phyloP scores from a whole-genome alignment of 345 rosid genomes.

The Eucalyptus marginata region DNA sequence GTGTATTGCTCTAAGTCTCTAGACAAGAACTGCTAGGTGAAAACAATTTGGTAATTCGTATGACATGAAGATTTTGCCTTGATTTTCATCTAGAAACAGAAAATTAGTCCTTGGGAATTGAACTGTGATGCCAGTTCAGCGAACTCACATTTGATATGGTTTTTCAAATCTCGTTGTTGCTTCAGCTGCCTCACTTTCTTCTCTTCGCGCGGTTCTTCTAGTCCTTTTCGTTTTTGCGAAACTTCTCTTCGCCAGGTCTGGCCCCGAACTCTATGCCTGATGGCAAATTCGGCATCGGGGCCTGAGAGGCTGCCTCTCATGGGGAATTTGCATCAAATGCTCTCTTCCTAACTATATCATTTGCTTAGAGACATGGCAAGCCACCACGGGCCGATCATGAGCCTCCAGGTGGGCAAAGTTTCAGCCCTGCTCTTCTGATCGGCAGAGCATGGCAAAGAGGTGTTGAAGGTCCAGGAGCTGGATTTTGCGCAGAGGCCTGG shows the following conservation, averaged over 20 bases:
- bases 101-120: too few species aligned
- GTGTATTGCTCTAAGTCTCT: too few species aligned
- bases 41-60: too few species aligned
- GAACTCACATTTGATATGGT: too few species aligned
- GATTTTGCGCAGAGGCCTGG: slow-evolving; percentile 9
- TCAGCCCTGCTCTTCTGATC: slow-evolving; percentile 3
- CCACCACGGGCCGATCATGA: slow-evolving; percentile 6
- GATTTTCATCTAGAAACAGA: too few species aligned
- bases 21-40: too few species aligned
- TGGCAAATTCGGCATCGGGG: not conserved
- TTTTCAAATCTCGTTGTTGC: not conserved
- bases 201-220: too few species aligned
- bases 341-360: slow-evolving; percentile 1
- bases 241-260: too few species aligned
- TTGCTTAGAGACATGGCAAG: not conserved
- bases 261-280: not conserved
- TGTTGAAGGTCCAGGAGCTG: slow-evolving; percentile 5
- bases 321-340: slow-evolving; percentile 11
- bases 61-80: too few species aligned
- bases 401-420: slow-evolving; percentile 8
- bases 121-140: too few species aligned
- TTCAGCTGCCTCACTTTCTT: not conserved
- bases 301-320: slow-evolving; percentile 5
- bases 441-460: slow-evolving; percentile 2
- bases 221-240: too few species aligned